Percentiles rank a stretch among this genome's conserved stretches.
Conservation (phyloP, 2,329 filamentous ascomycete genomes). For the Arthrinium puccinioides region DNA sequence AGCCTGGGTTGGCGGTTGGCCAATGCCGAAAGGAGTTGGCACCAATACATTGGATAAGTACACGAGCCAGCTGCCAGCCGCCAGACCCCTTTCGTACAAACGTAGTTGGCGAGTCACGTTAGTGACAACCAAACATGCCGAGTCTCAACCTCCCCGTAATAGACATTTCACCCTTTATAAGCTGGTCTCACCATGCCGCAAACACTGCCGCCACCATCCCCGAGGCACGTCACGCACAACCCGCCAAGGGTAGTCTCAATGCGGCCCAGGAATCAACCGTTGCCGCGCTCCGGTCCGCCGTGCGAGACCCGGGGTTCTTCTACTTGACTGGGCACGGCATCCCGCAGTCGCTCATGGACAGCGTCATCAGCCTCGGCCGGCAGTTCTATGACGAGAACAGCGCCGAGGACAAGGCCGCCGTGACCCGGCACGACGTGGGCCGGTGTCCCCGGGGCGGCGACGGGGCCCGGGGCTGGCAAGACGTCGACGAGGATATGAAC, state of each 20-base stretch:
- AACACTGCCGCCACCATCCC: background rate
- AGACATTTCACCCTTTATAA: conserved; percentile 1
- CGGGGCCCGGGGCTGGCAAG: conserved; percentile 4
- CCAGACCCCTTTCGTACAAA: no score
- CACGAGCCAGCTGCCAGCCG: no score
- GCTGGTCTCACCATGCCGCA: background rate
- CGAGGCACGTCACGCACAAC: background rate
- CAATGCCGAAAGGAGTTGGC: no score
- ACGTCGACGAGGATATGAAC: conserved; percentile 1
- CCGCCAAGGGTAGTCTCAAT: background rate
- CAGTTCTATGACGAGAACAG: background rate
- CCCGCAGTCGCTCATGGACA: background rate
- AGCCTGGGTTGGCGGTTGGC: no score
- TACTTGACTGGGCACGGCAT: conserved; percentile 2
- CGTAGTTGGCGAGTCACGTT: no score
- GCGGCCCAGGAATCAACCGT: background rate
- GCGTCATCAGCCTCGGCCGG: background rate
- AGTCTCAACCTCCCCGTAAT: conserved; percentile 3
- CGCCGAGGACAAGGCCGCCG: background rate
- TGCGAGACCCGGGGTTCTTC: conserved; percentile 1
- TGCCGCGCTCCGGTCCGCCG: conserved; percentile 1
- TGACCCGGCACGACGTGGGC: background rate
- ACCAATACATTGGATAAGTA: no score
- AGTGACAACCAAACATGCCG: no score
- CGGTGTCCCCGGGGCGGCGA: background rate